Evolutionary conservation across 2,329 filamentous ascomycete species (phyloP).

Genomic region (Fusarium pseudoanthophilum): DNA sequence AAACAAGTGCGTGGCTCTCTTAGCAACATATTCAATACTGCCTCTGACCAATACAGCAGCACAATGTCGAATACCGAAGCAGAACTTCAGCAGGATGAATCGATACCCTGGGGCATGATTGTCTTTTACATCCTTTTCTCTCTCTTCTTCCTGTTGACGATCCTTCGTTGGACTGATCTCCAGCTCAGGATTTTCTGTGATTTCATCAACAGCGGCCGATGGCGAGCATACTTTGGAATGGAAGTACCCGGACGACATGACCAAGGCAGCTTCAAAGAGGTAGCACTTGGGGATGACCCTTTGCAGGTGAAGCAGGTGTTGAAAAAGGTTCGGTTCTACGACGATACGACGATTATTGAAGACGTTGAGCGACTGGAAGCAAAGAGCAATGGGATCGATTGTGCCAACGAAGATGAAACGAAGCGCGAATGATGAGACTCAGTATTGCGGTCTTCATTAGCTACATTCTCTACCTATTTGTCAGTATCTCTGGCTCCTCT

Average conservation of each 20-base stretch:
- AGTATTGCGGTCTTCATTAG: background rate
- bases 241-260: too few relatives aligned
- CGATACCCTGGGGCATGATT: background rate
- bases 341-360: background rate
- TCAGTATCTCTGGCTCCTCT: background rate
- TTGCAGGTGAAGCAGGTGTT: background rate
- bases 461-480: background rate
- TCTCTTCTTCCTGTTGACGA: background rate
- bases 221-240: background rate
- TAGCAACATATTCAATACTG: background rate
- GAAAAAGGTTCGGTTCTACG: slow-evolving; percentile 11
- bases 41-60: background rate
- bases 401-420: background rate
- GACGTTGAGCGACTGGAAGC: background rate
- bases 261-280: background rate
- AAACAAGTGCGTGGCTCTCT: background rate
- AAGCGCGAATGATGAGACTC: background rate
- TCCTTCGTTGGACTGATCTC: slow-evolving; percentile 4
- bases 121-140: background rate
- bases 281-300: background rate
- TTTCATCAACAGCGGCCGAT: background rate
- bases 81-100: background rate
- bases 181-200: background rate
- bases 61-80: background rate
- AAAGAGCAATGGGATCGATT: background rate